Percentiles rank a stretch among this genome's conserved stretches.
Evolutionary conservation across 1,284 basidiomycete species (phyloP).

Genomic region (Caloboletus inedulis): DNA sequence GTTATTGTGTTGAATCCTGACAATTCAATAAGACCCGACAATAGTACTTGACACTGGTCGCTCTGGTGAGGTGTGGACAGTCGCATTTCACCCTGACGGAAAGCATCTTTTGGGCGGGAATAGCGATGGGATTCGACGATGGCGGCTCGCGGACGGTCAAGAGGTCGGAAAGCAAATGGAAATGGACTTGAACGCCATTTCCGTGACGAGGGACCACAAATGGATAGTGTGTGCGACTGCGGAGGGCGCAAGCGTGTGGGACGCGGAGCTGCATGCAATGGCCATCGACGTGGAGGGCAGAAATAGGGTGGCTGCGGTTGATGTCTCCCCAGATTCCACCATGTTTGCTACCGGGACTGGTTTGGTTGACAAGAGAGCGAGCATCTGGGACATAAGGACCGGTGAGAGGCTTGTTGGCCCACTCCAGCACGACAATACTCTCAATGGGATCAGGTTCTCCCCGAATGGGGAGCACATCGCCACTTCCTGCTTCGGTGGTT

Average conservation of each 20-base stretch:
- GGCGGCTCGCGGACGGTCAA: neutral
- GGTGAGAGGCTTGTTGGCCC: neutral
- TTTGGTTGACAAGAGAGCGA: neutral
- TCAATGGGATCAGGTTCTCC: neutral
- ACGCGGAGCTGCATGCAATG: neutral
- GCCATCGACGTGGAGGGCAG: neutral
- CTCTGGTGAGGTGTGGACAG: neutral
- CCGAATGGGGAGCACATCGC: neutral
- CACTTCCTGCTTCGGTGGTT: neutral
- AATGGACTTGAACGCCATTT: neutral
- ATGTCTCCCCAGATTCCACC: neutral
- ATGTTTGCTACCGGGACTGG: neutral
- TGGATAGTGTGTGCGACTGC: neutral
- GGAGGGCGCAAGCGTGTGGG: neutral
- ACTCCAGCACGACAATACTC: neutral
- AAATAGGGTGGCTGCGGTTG: neutral
- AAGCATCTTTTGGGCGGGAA: neutral
- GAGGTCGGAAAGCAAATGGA: neutral
- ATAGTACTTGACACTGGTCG: neutral
- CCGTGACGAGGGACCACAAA: neutral
- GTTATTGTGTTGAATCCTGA: neutral
- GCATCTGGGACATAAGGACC: neutral
- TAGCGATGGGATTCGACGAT: neutral
- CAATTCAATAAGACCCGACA: neutral
- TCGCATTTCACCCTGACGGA: neutral